These are phyloP conservation scores for Podospora comata DNA, from an alignment of 495 filamentous ascomycete genomes.

Conservation along the genomic window DNA sequence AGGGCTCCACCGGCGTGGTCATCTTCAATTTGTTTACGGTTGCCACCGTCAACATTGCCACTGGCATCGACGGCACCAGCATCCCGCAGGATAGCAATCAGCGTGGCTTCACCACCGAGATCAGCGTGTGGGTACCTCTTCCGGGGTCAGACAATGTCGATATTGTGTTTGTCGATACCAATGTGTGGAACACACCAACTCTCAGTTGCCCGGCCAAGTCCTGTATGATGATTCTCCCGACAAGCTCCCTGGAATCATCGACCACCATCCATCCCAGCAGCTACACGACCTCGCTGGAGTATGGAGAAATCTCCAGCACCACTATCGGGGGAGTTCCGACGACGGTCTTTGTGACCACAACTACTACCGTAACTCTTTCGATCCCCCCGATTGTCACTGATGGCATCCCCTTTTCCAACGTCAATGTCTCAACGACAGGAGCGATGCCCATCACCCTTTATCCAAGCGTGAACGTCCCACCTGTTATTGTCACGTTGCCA, in stretches of 20 bases:
- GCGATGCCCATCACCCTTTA: slow-evolving; percentile 5
- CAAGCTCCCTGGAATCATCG: slow-evolving; percentile 11
- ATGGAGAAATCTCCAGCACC: slow-evolving; percentile 6
- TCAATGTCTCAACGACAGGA: slow-evolving; percentile 7
- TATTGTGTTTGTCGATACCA: slow-evolving; percentile 20
- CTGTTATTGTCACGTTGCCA: slow-evolving; percentile 11
- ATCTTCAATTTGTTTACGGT: too few species aligned
- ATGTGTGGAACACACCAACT: slow-evolving; percentile 17
- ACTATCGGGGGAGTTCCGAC: slow-evolving; percentile 6
- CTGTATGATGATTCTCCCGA: slow-evolving; percentile 23
- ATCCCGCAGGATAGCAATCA: slow-evolving; percentile 10
- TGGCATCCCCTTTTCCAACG: slow-evolving; percentile 18
- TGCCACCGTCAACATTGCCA: too few species aligned
- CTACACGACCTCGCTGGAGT: slow-evolving; percentile 27
- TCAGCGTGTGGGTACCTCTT: slow-evolving; percentile 26
- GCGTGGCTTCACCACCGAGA: slow-evolving; percentile 24
- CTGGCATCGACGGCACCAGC: too few species aligned
- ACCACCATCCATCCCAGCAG: slow-evolving; percentile 12
- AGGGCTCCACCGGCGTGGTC: too few species aligned
- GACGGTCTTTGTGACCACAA: slow-evolving; percentile 16
- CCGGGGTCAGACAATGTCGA: slow-evolving; percentile 20
- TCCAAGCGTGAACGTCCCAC: slow-evolving; percentile 23
- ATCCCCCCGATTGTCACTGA: slow-evolving; percentile 13
- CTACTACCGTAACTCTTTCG: slow-evolving; percentile 20
- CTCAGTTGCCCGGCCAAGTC: slow-evolving; percentile 13